phyloP scores from a whole-genome alignment of 495 filamentous ascomycete genomes.

The Xylaria scruposa region DNA sequence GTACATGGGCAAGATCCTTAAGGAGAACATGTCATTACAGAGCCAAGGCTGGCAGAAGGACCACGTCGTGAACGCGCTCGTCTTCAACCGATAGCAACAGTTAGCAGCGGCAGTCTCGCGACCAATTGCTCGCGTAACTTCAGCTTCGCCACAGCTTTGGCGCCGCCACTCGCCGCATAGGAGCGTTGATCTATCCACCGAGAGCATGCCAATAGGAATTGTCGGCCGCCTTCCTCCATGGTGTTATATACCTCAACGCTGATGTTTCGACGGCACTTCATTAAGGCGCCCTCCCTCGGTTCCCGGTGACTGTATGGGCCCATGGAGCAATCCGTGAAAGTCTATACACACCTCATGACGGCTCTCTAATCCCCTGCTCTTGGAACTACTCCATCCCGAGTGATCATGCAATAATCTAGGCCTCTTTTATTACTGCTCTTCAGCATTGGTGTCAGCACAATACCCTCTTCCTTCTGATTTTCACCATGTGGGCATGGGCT shows the following conservation, averaged over 20 bases:
- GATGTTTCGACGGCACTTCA: not conserved
- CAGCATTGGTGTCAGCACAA: constrained; percentile 36
- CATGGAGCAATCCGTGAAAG: not conserved
- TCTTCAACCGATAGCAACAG: constrained; percentile 60
- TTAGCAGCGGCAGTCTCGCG: constrained; percentile 17
- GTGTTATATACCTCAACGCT: constrained; percentile 4
- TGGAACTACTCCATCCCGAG: constrained; percentile 4
- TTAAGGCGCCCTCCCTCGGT: not conserved
- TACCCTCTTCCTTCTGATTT: constrained; percentile 32
- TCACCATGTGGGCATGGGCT: constrained; percentile 27
- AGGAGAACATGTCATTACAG: constrained; percentile 66
- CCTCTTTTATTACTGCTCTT: constrained; percentile 26
- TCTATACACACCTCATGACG: not conserved
- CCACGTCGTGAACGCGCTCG: constrained; percentile 79
- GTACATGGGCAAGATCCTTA: constrained; percentile 80
- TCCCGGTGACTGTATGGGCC: not conserved
- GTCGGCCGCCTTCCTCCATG: not conserved
- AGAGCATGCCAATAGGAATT: not conserved
- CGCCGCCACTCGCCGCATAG: not conserved
- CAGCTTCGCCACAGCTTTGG: not conserved
- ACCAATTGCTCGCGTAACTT: constrained; percentile 1
- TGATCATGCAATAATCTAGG: constrained; percentile 1
- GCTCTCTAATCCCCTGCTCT: not conserved
- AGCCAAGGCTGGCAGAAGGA: constrained; percentile 79
- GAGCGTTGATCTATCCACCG: constrained; percentile 6